Conservation (phyloP, 1,139 yeast species). For the Geotrichum australiense region DNA sequence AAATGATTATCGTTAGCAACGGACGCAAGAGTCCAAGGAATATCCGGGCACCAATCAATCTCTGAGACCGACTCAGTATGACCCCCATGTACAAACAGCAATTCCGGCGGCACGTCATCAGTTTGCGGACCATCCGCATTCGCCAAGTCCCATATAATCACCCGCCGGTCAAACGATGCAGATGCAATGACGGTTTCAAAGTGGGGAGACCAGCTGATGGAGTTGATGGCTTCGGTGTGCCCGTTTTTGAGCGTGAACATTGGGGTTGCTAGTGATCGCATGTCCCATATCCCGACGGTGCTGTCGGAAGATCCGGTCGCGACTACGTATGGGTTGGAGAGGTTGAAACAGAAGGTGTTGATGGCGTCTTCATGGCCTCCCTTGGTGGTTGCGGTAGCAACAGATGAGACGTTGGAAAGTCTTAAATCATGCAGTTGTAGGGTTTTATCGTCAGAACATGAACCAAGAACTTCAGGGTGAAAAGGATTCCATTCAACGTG, state of each 20-base stretch:
- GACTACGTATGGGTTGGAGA: conserved; percentile 45
- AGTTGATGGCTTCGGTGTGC: conserved; percentile 58
- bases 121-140: conserved; percentile 33
- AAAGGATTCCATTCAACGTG: conserved; percentile 42
- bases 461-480: conserved; percentile 52
- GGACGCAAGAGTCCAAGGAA: conserved; percentile 70
- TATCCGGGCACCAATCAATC: conserved; percentile 76
- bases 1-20: conserved; percentile 85
- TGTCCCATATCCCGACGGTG: conserved; percentile 57
- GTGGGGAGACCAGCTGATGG: conserved; percentile 71
- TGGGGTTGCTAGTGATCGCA: conserved; percentile 39
- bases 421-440: conserved; percentile 69
- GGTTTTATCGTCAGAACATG: conserved; percentile 66
- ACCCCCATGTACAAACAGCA: conserved; percentile 75
- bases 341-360: conserved; percentile 61
- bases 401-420: conserved; percentile 15
- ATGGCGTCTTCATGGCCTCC: conserved; percentile 41
- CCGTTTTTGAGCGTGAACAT: conserved; percentile 34
- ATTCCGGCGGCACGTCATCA: conserved; percentile 35
- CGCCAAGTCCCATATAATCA: conserved; percentile 62
- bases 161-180: conserved; percentile 63
- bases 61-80: conserved; percentile 87
- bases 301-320: conserved; percentile 73
- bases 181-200: conserved; percentile 56
- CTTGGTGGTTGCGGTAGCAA: conserved; percentile 28